Conservation (phyloP, 176 grass and related monocot genomes). For the Tillandsia fasciculata region DNA sequence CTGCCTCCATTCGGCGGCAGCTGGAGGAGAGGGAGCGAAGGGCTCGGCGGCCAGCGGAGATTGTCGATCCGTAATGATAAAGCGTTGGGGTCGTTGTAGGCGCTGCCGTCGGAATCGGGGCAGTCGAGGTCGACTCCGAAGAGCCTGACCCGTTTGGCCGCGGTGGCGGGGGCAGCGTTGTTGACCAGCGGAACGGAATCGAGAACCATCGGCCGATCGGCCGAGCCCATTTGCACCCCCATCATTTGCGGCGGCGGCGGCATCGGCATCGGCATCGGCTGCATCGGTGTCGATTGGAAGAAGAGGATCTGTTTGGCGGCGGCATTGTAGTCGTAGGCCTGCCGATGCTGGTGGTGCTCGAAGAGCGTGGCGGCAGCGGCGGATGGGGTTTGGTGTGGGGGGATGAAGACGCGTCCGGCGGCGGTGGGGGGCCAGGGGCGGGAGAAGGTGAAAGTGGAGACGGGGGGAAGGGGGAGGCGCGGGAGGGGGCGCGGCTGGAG, state of each 20-base stretch:
- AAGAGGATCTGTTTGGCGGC: constrained; percentile 32
- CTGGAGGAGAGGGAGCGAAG: constrained; percentile 35
- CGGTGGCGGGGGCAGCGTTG: constrained; percentile 24
- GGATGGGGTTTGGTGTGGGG: constrained; percentile 21
- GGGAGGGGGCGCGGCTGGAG: constrained; percentile 29
- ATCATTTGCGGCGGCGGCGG: constrained; percentile 37
- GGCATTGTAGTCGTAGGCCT: constrained; percentile 35
- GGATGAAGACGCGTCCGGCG: constrained; percentile 39
- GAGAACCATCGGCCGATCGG: constrained; percentile 32
- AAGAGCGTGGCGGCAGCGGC: constrained; percentile 60
- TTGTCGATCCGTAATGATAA: constrained; percentile 28
- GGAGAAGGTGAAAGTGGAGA: constrained; percentile 20
- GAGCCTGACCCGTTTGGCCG: constrained; percentile 64
- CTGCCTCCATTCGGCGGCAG: constrained; percentile 25
- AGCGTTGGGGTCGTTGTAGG: constrained; percentile 16
- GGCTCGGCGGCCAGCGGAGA: constrained; percentile 37
- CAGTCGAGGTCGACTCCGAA: constrained; percentile 93
- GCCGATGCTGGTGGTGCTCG: constrained; percentile 57
- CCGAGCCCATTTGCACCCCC: background rate
- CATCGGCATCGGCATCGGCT: constrained; percentile 20
- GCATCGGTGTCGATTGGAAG: constrained; percentile 30
- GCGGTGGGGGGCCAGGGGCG: constrained; percentile 13
- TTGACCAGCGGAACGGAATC: constrained; percentile 51
- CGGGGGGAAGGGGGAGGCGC: constrained; percentile 33
- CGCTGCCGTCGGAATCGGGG: constrained; percentile 28